These are phyloP conservation scores for Zymoseptoria tritici DNA, from an alignment of 2,329 filamentous ascomycete genomes.

Conservation along the genomic window DNA sequence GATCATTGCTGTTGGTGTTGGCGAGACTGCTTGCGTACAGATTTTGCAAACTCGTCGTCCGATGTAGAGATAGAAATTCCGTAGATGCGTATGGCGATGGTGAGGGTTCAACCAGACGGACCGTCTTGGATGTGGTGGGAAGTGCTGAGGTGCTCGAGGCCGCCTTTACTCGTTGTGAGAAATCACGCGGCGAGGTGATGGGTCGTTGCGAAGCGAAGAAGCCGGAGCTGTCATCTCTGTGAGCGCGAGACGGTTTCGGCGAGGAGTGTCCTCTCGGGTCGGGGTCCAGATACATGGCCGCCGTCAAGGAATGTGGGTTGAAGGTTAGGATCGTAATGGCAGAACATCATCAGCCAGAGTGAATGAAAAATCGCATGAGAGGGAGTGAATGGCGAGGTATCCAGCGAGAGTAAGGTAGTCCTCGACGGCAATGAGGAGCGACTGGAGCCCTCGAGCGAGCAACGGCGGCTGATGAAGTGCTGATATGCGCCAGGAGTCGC, in stretches of 20 bases:
- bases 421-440: neutral
- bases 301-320: neutral
- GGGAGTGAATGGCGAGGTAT: slow-evolving; percentile 1
- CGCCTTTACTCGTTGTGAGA: neutral
- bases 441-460: neutral
- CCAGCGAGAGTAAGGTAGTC: neutral
- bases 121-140: slow-evolving; percentile 20
- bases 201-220: slow-evolving; percentile 20
- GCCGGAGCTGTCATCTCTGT: slow-evolving; percentile 1
- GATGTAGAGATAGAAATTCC: neutral
- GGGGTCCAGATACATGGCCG: slow-evolving; percentile 28
- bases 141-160: neutral
- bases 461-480: slow-evolving; percentile 17
- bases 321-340: slow-evolving; percentile 9
- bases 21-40: no score
- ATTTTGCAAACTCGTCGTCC: neutral
- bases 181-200: slow-evolving; percentile 15
- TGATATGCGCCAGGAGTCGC: slow-evolving; percentile 17
- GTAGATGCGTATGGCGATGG: slow-evolving; percentile 10
- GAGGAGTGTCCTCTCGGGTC: slow-evolving; percentile 17
- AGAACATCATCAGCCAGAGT: neutral
- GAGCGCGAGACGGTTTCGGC: neutral
- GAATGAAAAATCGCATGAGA: slow-evolving; percentile 14
- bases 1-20: slow-evolving; percentile 3
- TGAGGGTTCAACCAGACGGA: slow-evolving; percentile 27